Conservation (phyloP, 352 stramenopile species). For the Aphanomyces stellatus region DNA sequence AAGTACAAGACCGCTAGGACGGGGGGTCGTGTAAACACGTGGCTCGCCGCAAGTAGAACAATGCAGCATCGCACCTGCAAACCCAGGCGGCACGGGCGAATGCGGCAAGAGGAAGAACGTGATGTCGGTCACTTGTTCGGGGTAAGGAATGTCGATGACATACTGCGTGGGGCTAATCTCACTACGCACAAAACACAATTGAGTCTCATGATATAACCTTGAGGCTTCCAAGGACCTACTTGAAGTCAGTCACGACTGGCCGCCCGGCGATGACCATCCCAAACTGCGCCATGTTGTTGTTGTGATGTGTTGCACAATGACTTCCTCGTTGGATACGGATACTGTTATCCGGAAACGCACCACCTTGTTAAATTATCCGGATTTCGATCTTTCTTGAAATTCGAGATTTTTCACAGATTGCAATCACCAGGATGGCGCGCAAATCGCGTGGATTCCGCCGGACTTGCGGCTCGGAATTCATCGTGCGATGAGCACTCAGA, state of each 20-base stretch:
- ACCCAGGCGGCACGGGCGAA: slow-evolving; percentile 49
- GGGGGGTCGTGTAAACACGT: too few relatives aligned
- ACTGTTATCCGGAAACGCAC: neutral
- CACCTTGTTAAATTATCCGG: neutral
- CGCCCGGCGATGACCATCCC: slow-evolving; percentile 56
- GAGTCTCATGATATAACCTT: neutral
- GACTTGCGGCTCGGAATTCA: neutral
- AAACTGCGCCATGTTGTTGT: slow-evolving; percentile 35
- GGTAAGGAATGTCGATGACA: slow-evolving; percentile 49
- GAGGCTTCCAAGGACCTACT: neutral
- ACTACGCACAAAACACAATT: slow-evolving; percentile 32
- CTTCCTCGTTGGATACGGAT: neutral
- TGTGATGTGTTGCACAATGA: neutral
- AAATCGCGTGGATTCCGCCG: too few relatives aligned
- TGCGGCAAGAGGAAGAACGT: slow-evolving; percentile 66
- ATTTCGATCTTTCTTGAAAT: neutral
- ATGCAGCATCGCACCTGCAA: slow-evolving; percentile 22
- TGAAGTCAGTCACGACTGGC: slow-evolving; percentile 49
- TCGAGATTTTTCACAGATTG: neutral
- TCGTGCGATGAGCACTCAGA: neutral
- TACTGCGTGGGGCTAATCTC: slow-evolving; percentile 56
- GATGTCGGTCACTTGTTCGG: slow-evolving; percentile 48
- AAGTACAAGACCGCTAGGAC: slow-evolving; percentile 70
- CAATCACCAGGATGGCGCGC: neutral
- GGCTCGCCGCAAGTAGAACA: too few relatives aligned